phyloP scores from a whole-genome alignment of 2,329 filamentous ascomycete species.

The Botrytis byssoidea region DNA sequence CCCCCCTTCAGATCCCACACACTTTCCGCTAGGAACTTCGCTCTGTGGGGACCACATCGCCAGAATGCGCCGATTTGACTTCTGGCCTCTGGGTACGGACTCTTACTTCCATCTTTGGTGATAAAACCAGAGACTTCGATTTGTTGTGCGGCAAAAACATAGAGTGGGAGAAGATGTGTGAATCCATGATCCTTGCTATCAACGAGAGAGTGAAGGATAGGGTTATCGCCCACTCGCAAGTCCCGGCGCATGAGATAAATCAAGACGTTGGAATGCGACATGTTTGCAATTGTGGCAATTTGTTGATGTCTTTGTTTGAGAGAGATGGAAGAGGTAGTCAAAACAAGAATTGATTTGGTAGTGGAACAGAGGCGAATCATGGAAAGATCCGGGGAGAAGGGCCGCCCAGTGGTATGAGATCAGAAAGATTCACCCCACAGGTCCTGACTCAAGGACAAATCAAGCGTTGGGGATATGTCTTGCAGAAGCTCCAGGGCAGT shows the following conservation, averaged over 20 bases:
- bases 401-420: not conserved
- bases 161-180: constrained; percentile 71
- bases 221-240: constrained; percentile 71
- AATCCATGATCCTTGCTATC: constrained; percentile 52
- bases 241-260: constrained; percentile 73
- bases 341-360: constrained; percentile 5
- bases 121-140: constrained; percentile 75
- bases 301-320: not conserved
- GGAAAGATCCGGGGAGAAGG: constrained; percentile 2
- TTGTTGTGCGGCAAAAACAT: constrained; percentile 67
- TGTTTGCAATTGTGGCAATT: constrained; percentile 24
- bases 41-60: constrained; percentile 70
- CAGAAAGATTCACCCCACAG: constrained; percentile 3
- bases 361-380: constrained; percentile 9
- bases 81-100: constrained; percentile 67
- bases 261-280: constrained; percentile 52
- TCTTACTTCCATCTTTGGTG: constrained; percentile 44
- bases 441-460: constrained; percentile 6
- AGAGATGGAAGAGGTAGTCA: not conserved
- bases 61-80: constrained; percentile 67
- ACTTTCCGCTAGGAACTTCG: constrained; percentile 69
- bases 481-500: constrained; percentile 4
- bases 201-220: constrained; percentile 60
- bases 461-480: not conserved
- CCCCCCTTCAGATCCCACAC: constrained; percentile 69